Base-by-base conservation (phyloP, 768 basidiomycete genomes). In the Mycena amicta region DNA sequence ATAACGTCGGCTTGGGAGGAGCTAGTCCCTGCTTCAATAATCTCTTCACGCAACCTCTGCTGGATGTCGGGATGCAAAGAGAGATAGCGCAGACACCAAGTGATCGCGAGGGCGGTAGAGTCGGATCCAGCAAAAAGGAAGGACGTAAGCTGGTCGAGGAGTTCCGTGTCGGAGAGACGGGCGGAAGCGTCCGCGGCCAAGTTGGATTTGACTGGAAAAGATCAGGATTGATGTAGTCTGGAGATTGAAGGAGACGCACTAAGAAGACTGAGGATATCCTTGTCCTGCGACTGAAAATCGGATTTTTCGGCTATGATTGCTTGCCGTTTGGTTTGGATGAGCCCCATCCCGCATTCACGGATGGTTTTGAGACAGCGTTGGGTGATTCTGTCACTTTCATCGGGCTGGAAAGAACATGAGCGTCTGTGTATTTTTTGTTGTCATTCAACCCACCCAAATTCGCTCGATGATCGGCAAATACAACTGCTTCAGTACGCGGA, bases 111-210 rank as follows among this genome's bases (percentile, higher is more conserved):
- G 5, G 83, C 75, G 28, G 83, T 82, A 2, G 84, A 79, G 64
- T 88, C 86, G 25, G 86, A 83, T 13, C 88, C 87, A 2, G 81
- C 85, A 40, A 86, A 81, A 55, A 88, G 75, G 69, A 88, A 82
- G 28, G 85, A 85, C n/a, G 81, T 80, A 62, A 86, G 81, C 68
- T 87, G 85, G 59, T 83, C 82, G 6, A 86, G 72, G n/a, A 87
- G 72, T 50, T 86, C 86, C 27, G 77, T 67, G 60, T 89, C 88
- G n/a, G 83, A 77, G 50, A 89, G 68, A 16, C 78, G 75, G 59
- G 76, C 74, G 5, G 75, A 72, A 3, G 75, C 62, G 54, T 80
- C 77, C 22, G 71, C 72, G 11, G 79, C 77, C 13, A 84, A 73
- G 68, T 88, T 88, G 15, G 85, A 81, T 69, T 83, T 82, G 61